These are phyloP conservation scores for Dalechampia spathulata DNA, from an alignment of 441 rosid species.

Conservation along the genomic window DNA sequence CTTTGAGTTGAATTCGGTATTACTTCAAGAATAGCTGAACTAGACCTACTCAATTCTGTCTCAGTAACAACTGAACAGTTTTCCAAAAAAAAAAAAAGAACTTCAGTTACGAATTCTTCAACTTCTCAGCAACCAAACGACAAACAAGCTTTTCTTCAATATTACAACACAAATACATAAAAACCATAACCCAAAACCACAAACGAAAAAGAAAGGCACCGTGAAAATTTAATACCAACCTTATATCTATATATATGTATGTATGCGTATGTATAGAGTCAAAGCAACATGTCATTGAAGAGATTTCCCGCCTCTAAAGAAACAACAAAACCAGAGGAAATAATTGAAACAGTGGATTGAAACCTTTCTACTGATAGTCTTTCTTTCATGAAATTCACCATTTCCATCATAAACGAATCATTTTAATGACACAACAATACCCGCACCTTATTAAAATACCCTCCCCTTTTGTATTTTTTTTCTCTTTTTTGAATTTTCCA, in stretches of 20 bases:
- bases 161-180: neutral
- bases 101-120: neutral
- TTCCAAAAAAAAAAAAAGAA: neutral
- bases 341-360: slow-evolving; percentile 16
- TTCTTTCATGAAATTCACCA: no score
- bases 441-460: no score
- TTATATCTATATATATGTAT: no score
- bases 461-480: no score
- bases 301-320: slow-evolving; percentile 31
- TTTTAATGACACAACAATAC: no score
- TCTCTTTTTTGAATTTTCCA: no score
- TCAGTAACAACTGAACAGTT: neutral
- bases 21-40: neutral
- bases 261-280: no score
- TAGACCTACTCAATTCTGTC: neutral
- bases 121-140: slow-evolving; percentile 17
- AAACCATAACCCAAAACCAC: slow-evolving; percentile 1
- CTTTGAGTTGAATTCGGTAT: neutral
- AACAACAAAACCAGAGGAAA: slow-evolving; percentile 10
- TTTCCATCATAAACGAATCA: no score
- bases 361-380: slow-evolving; percentile 1
- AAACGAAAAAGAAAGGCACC: slow-evolving; percentile 10
- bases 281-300: slow-evolving; percentile 14
- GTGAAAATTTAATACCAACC: no score
- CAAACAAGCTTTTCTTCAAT: neutral